Evolutionary conservation across 2,329 filamentous ascomycete genomes (phyloP).

Genomic region (Fusarium drepaniforme): DNA sequence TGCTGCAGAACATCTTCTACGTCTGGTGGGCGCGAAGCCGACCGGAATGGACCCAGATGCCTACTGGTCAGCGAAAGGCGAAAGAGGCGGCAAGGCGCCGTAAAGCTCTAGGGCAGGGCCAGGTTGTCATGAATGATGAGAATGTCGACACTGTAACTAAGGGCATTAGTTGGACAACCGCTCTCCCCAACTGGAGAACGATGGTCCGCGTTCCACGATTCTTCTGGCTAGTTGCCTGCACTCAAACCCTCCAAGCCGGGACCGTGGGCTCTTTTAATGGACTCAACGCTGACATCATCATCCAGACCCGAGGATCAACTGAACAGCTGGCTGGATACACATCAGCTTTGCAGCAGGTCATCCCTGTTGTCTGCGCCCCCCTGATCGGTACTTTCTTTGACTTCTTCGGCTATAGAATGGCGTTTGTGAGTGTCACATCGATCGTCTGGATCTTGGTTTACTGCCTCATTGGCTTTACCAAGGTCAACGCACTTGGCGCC

Average conservation of each 20-base stretch:
- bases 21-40: slow-evolving; percentile 40
- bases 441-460: slow-evolving; percentile 36
- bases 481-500: slow-evolving; percentile 35
- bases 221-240: not conserved
- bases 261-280: slow-evolving; percentile 24
- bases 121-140: too few species aligned
- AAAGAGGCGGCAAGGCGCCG: not conserved
- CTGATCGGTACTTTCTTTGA: slow-evolving; percentile 38
- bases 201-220: not conserved
- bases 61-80: slow-evolving; percentile 29
- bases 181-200: not conserved
- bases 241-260: not conserved
- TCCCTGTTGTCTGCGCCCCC: slow-evolving; percentile 42
- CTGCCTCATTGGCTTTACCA: slow-evolving; percentile 39
- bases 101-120: too few species aligned
- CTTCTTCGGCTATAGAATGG: slow-evolving; percentile 40
- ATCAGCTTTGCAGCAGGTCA: slow-evolving; percentile 43
- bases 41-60: slow-evolving; percentile 41
- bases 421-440: slow-evolving; percentile 43
- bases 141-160: not conserved
- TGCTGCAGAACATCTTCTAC: slow-evolving; percentile 39
- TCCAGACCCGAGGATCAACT: slow-evolving; percentile 38
- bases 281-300: slow-evolving; percentile 40
- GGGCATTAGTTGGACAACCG: not conserved
- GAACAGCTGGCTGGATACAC: slow-evolving; percentile 45